Base-by-base conservation (phyloP, 2,329 filamentous ascomycete genomes). In the Ophiostoma sp. region DNA sequence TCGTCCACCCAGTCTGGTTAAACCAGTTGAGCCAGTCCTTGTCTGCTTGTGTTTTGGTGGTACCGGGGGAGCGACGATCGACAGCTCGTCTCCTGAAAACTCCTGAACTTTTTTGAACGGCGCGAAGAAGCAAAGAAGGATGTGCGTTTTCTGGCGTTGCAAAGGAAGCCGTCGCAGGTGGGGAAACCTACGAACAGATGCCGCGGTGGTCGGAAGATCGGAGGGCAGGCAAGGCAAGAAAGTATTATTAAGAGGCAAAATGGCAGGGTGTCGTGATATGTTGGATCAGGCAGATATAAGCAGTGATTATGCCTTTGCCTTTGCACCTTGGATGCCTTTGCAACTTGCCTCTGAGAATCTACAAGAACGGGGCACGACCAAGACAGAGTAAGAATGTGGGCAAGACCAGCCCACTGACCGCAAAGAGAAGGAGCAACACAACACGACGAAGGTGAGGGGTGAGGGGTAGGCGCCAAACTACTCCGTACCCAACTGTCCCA, bases 131-230 rank as follows among this genome's bases (percentile, higher is more conserved):
- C n/a, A 45, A 25, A 25, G 50, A 63, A 12, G 33, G 57, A 63
- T 22, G 5, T 63, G 57, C 19, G 19, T 39, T 22, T 28, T 19
- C 33, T 19, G 31, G 33, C 28, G 57, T 36, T 36, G 33, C 33
- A 36, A 36, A 33, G 57, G 22, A 66, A 42, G 36, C 61, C 22
- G 61, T 66, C 25, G 61, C 33, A 64, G 36, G 61, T 28, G 11
- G 61, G 2, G 36, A 28, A 45, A 3, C 22, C n/a, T n/a, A n/a
- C n/a, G n/a, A 17, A 45, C n/a, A 39, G 36, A 28, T 42, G 22
- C 61, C 36, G 36, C 36, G n/a, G 61, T 45, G 61, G n/a, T 45
- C 36, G 61, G 61, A 28, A 64, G 36, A 22, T 66, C 36, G 61
- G 36, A 66, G 36, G 28, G 36, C 2, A 17, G 8, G 61, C n/a